Evolutionary conservation across 495 filamentous ascomycete genomes (phyloP).

Genomic region (Xylaria flabelliformis): DNA sequence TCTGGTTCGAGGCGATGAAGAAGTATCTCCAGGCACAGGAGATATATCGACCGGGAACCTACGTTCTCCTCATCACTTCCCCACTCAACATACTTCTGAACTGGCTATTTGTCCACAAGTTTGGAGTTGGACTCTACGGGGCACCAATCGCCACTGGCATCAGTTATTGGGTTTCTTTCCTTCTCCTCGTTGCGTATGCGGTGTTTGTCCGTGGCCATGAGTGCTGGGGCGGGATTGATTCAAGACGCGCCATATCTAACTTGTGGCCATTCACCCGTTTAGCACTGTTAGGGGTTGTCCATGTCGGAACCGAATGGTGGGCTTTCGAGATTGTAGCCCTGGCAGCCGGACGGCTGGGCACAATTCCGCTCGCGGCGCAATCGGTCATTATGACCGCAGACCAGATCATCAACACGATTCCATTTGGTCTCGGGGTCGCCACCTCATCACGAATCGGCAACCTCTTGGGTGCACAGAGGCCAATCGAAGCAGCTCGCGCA

Average conservation of each 20-base stretch:
- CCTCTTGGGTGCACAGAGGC: conserved; percentile 74
- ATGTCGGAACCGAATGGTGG: conserved; percentile 96
- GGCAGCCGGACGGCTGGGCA: conserved; percentile 82
- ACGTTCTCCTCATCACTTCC: conserved; percentile 83
- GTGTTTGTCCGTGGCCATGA: conserved; percentile 73
- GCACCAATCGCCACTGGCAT: conserved; percentile 85
- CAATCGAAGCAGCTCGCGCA: conserved; percentile 71
- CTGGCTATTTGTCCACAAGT: conserved; percentile 77
- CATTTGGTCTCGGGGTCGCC: conserved; percentile 88
- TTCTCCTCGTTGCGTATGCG: conserved; percentile 77
- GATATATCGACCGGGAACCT: conserved; percentile 88
- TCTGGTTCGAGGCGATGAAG: conserved; percentile 91
- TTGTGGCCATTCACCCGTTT: conserved; percentile 77
- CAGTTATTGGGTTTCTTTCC: conserved; percentile 86
- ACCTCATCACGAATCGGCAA: conserved; percentile 83
- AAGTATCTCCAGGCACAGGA: conserved; percentile 92
- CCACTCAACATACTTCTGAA: conserved; percentile 80
- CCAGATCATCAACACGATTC: conserved; percentile 90
- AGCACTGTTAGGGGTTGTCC: conserved; percentile 79
- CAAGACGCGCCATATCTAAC: conserved; percentile 65
- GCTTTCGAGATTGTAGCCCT: conserved; percentile 96
- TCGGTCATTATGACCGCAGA: conserved; percentile 95
- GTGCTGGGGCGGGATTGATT: conserved; percentile 84
- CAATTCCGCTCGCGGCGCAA: conserved; percentile 83
- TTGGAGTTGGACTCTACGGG: conserved; percentile 74